Evolutionary conservation across 2,329 filamentous ascomycete genomes (phyloP).

Genomic region (Aspergillus glaucus): DNA sequence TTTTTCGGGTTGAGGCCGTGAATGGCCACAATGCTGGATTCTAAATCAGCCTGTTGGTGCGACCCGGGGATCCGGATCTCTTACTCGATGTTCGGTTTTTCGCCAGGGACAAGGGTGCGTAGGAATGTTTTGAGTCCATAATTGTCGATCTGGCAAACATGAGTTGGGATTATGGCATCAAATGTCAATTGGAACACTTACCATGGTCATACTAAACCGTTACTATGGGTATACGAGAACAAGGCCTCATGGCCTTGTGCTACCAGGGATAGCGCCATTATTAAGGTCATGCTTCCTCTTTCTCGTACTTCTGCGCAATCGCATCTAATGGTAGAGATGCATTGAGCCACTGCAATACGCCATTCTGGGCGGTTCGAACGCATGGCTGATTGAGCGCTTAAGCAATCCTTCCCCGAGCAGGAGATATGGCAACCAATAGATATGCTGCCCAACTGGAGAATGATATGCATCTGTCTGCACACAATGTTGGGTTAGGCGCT

Average conservation of each 20-base stretch:
- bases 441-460: not conserved
- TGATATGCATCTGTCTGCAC: not conserved
- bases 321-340: not conserved
- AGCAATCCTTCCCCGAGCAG: not conserved
- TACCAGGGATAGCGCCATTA: not conserved
- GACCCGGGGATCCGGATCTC: not conserved
- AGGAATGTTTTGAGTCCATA: slow-evolving; percentile 1
- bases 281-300: not conserved
- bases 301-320: not conserved
- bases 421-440: not conserved
- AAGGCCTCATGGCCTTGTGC: not conserved
- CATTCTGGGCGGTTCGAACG: slow-evolving; percentile 6
- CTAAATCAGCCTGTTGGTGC: not conserved
- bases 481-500: not conserved
- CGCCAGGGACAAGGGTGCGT: slow-evolving; percentile 5
- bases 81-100: slow-evolving; percentile 8
- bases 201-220: not conserved
- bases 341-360: not conserved
- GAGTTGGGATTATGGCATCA: not conserved
- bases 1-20: slow-evolving; percentile 17
- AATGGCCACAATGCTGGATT: slow-evolving; percentile 15
- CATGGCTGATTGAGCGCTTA: slow-evolving; percentile 5
- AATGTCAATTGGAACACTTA: not conserved
- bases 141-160: not conserved
- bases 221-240: not conserved